Evolutionary conservation across 2,329 filamentous ascomycete genomes (phyloP), one percentile per base, ranked within the genome.

Genomic region (Hirsutella minnesotensis): DNA sequence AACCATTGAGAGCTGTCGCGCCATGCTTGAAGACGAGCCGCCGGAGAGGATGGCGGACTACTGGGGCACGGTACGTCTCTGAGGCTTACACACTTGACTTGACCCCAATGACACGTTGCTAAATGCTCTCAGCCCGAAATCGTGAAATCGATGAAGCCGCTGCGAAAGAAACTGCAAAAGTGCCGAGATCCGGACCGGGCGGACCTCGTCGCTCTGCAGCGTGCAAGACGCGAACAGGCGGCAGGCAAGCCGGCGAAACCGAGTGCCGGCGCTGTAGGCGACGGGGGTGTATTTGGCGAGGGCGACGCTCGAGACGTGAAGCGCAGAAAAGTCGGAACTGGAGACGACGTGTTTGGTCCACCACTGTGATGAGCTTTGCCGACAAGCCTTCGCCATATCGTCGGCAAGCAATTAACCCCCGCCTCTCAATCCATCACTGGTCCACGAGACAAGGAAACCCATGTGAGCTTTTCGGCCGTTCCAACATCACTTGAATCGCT

Each of bases 141-240:
- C 9, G 49, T 60, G 41, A 65, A 63, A 37, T 55, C 56, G 3
- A 69, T 79, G 50, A 75, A 75, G 35, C 71, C 73, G 0, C 61
- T 86, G 12, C 71, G 78, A 15, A 78, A 73, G 61, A 88, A 86
- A 57, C 67, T 89, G n/a, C 77, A 75, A 46, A 76, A 73, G 51
- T 89, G 84, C 51, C 70, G 80, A 44, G 84, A 90, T 53, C 83
- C 84, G 0, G 81, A 86, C 51, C 77, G 84, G 44, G 77, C 74
- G 36, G 82, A 89, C 58, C 61, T 89, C 3, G 79, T 87, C 16
- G 79, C 78, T 39, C 63, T 84, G 40, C 80, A 85, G 53, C 72
- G 73, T 48, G 75, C 77, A 18, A 72, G 81, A 52, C 77, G 77
- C 39, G 74, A 79, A 52, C 65, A 71, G 46, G 63, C 62, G 1